phyloP scores from a whole-genome alignment of 805 yeast species.

The Pichia manshurica region DNA sequence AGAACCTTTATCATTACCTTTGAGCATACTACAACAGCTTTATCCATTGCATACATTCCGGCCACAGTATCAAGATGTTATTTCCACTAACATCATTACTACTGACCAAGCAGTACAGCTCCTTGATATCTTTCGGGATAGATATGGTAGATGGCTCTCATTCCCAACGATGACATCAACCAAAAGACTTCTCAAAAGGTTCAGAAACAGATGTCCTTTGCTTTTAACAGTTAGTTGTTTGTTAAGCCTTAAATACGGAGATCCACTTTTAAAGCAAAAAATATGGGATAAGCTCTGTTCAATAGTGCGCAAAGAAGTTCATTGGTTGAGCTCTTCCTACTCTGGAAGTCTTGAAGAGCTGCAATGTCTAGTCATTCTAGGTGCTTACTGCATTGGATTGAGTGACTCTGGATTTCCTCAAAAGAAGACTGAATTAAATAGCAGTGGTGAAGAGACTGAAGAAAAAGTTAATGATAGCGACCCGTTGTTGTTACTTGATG shows the following conservation, averaged over 20 bases:
- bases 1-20: neutral
- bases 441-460: neutral
- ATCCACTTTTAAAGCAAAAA: constrained; percentile 32
- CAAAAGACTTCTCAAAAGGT: constrained; percentile 41
- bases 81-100: constrained; percentile 45
- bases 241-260: constrained; percentile 50
- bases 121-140: constrained; percentile 52
- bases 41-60: constrained; percentile 8
- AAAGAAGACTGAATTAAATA: neutral
- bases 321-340: constrained; percentile 35
- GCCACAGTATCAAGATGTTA: constrained; percentile 35
- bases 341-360: constrained; percentile 51
- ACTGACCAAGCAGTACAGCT: constrained; percentile 43
- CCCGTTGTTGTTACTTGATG: constrained; percentile 40
- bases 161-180: constrained; percentile 52
- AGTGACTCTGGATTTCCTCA: constrained; percentile 27
- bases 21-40: constrained; percentile 8
- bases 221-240: constrained; percentile 64
- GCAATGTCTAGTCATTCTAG: constrained; percentile 60
- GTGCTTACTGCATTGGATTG: constrained; percentile 60
- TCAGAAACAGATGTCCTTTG: constrained; percentile 50
- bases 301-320: constrained; percentile 46
- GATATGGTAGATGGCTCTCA: constrained; percentile 75
- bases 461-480: neutral
- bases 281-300: constrained; percentile 40